Evolutionary conservation across 2,329 filamentous ascomycete species (phyloP).

Genomic region (Colletotrichum sp.): DNA sequence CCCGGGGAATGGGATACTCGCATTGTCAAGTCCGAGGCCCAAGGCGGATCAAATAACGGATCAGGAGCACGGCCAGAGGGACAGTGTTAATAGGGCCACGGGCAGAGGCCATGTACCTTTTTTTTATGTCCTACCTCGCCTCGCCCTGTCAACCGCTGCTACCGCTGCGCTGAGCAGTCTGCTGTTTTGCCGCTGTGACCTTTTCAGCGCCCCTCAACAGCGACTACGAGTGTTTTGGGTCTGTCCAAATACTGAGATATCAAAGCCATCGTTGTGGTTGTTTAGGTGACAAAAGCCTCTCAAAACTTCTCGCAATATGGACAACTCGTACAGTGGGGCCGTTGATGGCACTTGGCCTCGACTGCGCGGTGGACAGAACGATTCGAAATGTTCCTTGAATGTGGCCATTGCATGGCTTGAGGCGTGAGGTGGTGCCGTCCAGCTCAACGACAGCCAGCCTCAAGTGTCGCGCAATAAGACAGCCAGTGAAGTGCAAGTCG

Average conservation of each 20-base stretch:
- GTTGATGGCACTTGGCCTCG: not conserved
- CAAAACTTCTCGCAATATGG: not conserved
- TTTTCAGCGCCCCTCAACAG: not conserved
- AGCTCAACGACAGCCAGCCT: not conserved
- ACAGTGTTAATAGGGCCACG: slow-evolving; percentile 2
- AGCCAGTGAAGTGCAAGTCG: not conserved
- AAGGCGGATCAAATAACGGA: slow-evolving; percentile 5
- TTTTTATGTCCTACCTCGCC: not conserved
- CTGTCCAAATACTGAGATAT: not conserved
- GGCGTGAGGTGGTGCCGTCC: not conserved
- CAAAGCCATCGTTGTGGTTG: not conserved
- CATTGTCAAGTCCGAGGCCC: slow-evolving; percentile 12
- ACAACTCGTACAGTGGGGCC: not conserved
- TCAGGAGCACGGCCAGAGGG: slow-evolving; percentile 13
- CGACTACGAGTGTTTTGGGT: not conserved
- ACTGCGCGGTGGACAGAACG: not conserved
- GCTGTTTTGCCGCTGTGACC: not conserved
- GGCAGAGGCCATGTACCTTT: not conserved
- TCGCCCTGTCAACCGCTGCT: slow-evolving; percentile 8
- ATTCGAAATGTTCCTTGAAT: not conserved
- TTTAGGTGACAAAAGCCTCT: not conserved
- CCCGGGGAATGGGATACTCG: not conserved
- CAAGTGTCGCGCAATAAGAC: not conserved
- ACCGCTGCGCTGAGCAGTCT: not conserved
- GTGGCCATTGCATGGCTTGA: not conserved